Percentiles rank a stretch among this genome's conserved stretches.
phyloP scores from a whole-genome alignment of 495 filamentous ascomycete species.

The Staphylotrichum tortipilum region DNA sequence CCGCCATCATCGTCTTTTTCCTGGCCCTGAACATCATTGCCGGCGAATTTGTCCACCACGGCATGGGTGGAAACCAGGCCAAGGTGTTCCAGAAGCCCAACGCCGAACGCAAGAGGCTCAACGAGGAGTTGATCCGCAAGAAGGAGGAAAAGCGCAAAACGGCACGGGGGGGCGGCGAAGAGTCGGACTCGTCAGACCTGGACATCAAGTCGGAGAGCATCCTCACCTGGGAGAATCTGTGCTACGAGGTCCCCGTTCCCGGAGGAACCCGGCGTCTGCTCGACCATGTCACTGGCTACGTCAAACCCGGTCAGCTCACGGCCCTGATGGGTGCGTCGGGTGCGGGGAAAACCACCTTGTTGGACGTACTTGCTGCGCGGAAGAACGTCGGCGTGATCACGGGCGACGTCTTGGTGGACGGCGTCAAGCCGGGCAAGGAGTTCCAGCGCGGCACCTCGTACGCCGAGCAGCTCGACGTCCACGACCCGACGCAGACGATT shows the following conservation, averaged over 20 bases:
- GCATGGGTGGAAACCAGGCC: slow-evolving; percentile 66
- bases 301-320: slow-evolving; percentile 69
- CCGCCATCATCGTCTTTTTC: slow-evolving; percentile 59
- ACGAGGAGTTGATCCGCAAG: slow-evolving; percentile 52
- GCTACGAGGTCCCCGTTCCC: slow-evolving; percentile 67
- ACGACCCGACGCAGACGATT: slow-evolving; percentile 69
- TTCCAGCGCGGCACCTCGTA: slow-evolving; percentile 78
- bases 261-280: slow-evolving; percentile 60
- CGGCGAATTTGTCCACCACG: slow-evolving; percentile 68
- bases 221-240: slow-evolving; percentile 72
- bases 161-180: slow-evolving; percentile 36
- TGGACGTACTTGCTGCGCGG: slow-evolving; percentile 68
- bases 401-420: slow-evolving; percentile 70
- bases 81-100: slow-evolving; percentile 68
- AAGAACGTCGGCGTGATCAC: slow-evolving; percentile 72
- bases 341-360: slow-evolving; percentile 77
- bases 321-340: slow-evolving; percentile 80
- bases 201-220: slow-evolving; percentile 60
- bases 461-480: slow-evolving; percentile 76
- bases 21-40: slow-evolving; percentile 60
- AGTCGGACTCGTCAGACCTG: slow-evolving; percentile 41
- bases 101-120: slow-evolving; percentile 59
- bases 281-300: slow-evolving; percentile 66
- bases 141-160: slow-evolving; percentile 48
- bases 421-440: slow-evolving; percentile 51